Base-by-base conservation (phyloP, 2,329 filamentous ascomycete genomes). In the Nectriaceae sp. region DNA sequence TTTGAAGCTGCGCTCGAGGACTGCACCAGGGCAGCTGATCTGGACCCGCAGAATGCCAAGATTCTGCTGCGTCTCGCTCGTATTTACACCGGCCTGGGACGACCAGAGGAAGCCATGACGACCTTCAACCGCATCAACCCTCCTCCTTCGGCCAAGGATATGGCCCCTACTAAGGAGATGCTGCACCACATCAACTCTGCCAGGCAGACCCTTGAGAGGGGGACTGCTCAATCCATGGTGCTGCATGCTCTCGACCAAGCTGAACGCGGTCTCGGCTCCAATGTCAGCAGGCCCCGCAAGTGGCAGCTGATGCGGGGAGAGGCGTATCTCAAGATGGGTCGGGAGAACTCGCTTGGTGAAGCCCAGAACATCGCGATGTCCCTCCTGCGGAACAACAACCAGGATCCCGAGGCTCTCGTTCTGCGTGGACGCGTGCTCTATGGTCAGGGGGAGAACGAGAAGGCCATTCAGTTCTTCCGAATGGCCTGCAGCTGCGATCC, bases 231-330 rank as follows among this genome's bases (percentile, higher is more conserved):
- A 38, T 96, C 91, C 20, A 94, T 97, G 92, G 90, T 89, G 15
- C 77, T 96, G 44, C 90, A 94, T 70, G 93, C 91, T 10, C 80
- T 99, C 35, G 92, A 97, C 61, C 88, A 94, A 72, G 94, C 94
- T 8, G 90, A 94, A 66, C 86, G 87, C 64, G 80, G 86, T 3
- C 80, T 99, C 4, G 92, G 90, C 11, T 63, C 76, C 11, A 82
- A 83, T n/a, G 90, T 90, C 19, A 78, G 81, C 61, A 89, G 87
- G 71, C 94, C 94, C 31, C 84, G 93, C 65, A 94, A 94, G 72
- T 99, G 94, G 94, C 89, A 88, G 65, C 76, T 97, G 53, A 87
- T 99, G 85, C 85, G 90, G 29, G 93, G 90, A 49, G 90, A 96
- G 71, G 93, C 93, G 10, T 89, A 95, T 64, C 73, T 99, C 52